Base-by-base conservation (phyloP, 1,284 basidiomycete genomes). In the Fomitiporia mediterranea region DNA sequence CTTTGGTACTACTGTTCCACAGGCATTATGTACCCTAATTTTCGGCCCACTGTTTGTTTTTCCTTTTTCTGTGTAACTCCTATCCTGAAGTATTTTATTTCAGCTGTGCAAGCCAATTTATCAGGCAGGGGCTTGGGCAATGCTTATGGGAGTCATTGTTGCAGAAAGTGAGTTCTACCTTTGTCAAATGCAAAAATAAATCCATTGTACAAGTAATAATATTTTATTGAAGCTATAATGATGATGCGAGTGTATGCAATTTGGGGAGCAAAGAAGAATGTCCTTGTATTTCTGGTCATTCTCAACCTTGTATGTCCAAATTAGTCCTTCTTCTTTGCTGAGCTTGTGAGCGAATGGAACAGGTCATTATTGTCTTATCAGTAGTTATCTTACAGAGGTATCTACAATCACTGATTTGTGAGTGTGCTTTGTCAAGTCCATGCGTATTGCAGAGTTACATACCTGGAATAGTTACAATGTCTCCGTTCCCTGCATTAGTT, bases 191-290 rank as follows among this genome's bases (percentile, higher is more conserved):
- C n/a, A n/a, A n/a, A n/a, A n/a, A n/a, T n/a, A n/a, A n/a, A n/a
- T n/a, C n/a, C n/a, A n/a, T n/a, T n/a, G n/a, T n/a, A n/a, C n/a
- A n/a, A n/a, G n/a, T n/a, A n/a, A n/a, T n/a, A n/a, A n/a, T n/a
- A n/a, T 27, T 46, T 30, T 4, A 17, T 3, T 2, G 6, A 9
- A 48, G 34, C 23, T 19, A 48, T 55, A 19, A 47, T 55, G 37
- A 48, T 48, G 53, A 39, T 55, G 46, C 32, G 53, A 15, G 47
- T 37, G 2, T 40, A 49, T 13, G 53, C 53, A 23, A 55, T 55
- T 7, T 55, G 37, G 34, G 53, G 53, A 6, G 19, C 34, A 28
- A 37, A 35, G 35, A 40, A 17, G 28, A n/a, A 38, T 7, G 37
- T 48, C 15, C 21, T 21, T 43, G 40, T 4, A 17, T 43, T 13